Conservation (phyloP, 495 filamentous ascomycete genomes). For the Aspergillus sclerotioniger region DNA sequence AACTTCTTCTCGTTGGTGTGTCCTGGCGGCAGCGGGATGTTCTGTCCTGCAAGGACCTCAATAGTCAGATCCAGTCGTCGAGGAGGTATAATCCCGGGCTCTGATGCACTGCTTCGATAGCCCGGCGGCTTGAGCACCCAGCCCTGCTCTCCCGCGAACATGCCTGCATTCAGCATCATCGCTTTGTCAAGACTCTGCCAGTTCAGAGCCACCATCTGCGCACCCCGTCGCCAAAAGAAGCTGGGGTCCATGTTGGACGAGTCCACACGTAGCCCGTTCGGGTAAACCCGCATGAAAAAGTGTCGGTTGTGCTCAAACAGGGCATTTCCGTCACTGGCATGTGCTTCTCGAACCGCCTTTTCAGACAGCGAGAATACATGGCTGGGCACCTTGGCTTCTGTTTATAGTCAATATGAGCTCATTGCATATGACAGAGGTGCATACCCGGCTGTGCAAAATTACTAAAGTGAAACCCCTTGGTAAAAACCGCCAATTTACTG, state of each 20-base stretch:
- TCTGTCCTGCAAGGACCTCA: slow-evolving; percentile 52
- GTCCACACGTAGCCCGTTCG: slow-evolving; percentile 73
- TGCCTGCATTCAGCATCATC: slow-evolving; percentile 93
- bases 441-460: slow-evolving; percentile 58
- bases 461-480: slow-evolving; percentile 74
- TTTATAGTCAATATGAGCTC: too few relatives aligned
- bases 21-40: slow-evolving; percentile 46
- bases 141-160: slow-evolving; percentile 79
- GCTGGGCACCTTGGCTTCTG: slow-evolving; percentile 67
- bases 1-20: slow-evolving; percentile 60
- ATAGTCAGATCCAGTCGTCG: slow-evolving; percentile 45
- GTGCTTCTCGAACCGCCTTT: slow-evolving; percentile 67
- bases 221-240: slow-evolving; percentile 82
- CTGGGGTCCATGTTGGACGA: slow-evolving; percentile 85
- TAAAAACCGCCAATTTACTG: slow-evolving; percentile 77
- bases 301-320: slow-evolving; percentile 81
- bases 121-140: slow-evolving; percentile 83
- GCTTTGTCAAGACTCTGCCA: slow-evolving; percentile 90
- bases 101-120: slow-evolving; percentile 47
- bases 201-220: slow-evolving; percentile 90
- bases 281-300: slow-evolving; percentile 86
- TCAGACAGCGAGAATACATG: slow-evolving; percentile 90
- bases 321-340: slow-evolving; percentile 54
- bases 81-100: slow-evolving; percentile 22
- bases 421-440: too few relatives aligned